Base-by-base conservation (phyloP, 768 basidiomycete species). In the Amanita polypyramis region DNA sequence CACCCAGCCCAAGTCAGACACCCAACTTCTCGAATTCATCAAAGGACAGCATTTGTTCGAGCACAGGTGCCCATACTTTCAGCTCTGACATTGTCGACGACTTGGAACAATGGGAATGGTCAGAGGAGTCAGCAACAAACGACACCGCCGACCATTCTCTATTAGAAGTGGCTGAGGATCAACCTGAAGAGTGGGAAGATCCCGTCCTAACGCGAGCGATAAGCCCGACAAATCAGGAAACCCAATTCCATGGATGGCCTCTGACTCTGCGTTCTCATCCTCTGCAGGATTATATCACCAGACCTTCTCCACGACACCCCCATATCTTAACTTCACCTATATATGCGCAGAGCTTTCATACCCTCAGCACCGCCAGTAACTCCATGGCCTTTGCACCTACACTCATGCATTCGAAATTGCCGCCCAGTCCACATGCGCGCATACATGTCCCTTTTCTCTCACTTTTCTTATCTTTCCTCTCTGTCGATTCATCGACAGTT, bases 401-500 rank as follows among this genome's bases (percentile, higher is more conserved):
- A 14, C 38, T 9, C 15, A 20, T 8, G 34, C 38, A 32, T 23
- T 11, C 43, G 23, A 17, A 27, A 7, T 27, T 30, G 38, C 21
- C 23, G 17, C 44, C 42, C n/a, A 47, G 20, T 27, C 62, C 61
- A 1, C 62, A 67, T 37, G 61, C 63, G 11, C 62, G 58, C 30
- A 58, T 65, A 27, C 62, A 58, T 29, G 55, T 70, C 12, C 67
- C 68, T 8, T 51, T 72, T 8, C 55, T 72, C 3, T 67, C 67
- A 0, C 62, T 68, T 51, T 59, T 70, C 45, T 42, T 65, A 5
- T 60, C 61, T 7, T 45, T 69, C n/a, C 57, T 71, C 32, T 53
- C 60, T 20, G 47, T 69, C 21, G 70, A 72, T 49, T 65, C 67
- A 17, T 59, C 65, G 6, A 69, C 65, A 1, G 45, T 67, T 4